Evolutionary conservation across 768 basidiomycete genomes (phyloP), one percentile per base, ranked within the genome.

Genomic region (Mycena pura): DNA sequence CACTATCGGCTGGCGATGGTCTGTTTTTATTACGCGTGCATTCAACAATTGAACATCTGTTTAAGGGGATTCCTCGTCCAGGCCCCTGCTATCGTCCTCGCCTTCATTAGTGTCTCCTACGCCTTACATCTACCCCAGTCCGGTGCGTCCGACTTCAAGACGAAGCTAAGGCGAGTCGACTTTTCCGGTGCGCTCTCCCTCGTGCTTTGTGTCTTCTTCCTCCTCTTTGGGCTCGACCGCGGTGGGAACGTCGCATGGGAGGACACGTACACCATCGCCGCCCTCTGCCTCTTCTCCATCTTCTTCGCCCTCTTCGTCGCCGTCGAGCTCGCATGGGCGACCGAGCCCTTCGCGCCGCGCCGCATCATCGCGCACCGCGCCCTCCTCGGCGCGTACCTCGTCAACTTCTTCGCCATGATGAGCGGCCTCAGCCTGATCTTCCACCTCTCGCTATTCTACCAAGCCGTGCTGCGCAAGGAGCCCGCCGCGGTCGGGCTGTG

Each of bases 1-100:
- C 66, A 83, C 74, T 10, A 82, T 88, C 39, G 87, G 88, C 5
- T 90, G 89, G 89, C 72, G 88, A 70, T 89, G 88, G 86, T 84
- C 50, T 9, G 69, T 64, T 13, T 10, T 32, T 29, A 34, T 11
- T 17, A 28, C 6, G 14, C 27, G 19, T 24, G 31, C 32, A 22
- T 3, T 49, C 21, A 19, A 40, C 14, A 41, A 34, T 15, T 28
- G 39, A 48, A 8, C 43, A 24, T 27, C 25, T 3, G 22, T 31
- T 14, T 11, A 39, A 85, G 84, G 85, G 79, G 83, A 0, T 89
- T 88, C 76, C 74, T 86, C 5, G 65, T 86, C 9, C 86, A 88
- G 76, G 82, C 86, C 0, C 88, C 88, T 1, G 66, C 86, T 29
- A 80, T 84, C 10, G 32, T 84, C 19, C 53, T 86, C 17, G 88